These are phyloP conservation scores for Aleurites moluccanus DNA, from an alignment of 441 rosid genomes.

Conservation along the genomic window DNA sequence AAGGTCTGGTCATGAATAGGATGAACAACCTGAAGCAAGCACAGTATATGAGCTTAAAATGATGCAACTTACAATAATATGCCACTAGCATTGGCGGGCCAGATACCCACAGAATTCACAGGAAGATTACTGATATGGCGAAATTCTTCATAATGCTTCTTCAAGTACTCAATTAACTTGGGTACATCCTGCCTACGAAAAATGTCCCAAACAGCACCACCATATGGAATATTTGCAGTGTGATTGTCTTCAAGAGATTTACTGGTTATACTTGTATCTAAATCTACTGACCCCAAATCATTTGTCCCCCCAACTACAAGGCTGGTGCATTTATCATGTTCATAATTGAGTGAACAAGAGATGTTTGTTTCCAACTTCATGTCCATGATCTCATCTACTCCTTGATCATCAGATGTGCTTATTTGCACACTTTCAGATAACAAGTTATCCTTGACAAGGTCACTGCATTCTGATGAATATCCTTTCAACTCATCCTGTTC, in stretches of 20 bases:
- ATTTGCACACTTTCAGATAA: background rate
- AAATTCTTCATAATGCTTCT: slow-evolving; percentile 64
- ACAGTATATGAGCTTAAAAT: slow-evolving; percentile 18
- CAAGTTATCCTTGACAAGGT: slow-evolving; percentile 22
- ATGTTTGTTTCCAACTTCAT: background rate
- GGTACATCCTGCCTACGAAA: slow-evolving; percentile 78
- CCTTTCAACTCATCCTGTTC: slow-evolving; percentile 5
- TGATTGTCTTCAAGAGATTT: slow-evolving; percentile 26
- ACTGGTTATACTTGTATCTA: slow-evolving; percentile 10
- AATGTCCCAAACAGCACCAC: slow-evolving; percentile 91
- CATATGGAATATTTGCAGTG: slow-evolving; percentile 27
- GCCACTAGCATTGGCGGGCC: slow-evolving; percentile 8
- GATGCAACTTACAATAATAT: slow-evolving; percentile 1
- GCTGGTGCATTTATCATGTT: slow-evolving; percentile 8
- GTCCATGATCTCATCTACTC: slow-evolving; percentile 4
- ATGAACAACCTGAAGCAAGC: slow-evolving; percentile 55
- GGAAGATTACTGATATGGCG: slow-evolving; percentile 47
- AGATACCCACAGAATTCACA: slow-evolving; percentile 37
- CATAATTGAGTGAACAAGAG: background rate
- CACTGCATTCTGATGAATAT: slow-evolving; percentile 23
- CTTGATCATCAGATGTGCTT: background rate
- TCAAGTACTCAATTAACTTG: slow-evolving; percentile 57
- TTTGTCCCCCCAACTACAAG: background rate
- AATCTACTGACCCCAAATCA: slow-evolving; percentile 9
- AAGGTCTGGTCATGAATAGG: slow-evolving; percentile 83